These are phyloP conservation scores for Acorus calamus DNA, from an alignment of 106 monocot genomes.

Conservation along the genomic window DNA sequence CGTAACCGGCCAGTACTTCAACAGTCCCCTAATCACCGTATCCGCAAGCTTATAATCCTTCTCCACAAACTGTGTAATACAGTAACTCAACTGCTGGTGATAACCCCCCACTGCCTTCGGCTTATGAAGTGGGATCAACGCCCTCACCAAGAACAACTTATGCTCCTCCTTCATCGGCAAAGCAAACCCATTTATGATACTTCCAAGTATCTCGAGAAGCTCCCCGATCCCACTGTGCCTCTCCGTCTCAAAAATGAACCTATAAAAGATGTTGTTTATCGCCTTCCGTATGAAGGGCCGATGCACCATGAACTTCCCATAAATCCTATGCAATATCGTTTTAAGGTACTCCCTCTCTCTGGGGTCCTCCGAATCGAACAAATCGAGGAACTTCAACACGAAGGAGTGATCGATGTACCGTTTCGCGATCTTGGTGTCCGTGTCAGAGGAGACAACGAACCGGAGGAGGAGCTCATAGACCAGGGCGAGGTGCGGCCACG, in stretches of 20 bases:
- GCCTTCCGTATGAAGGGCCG: conserved; percentile 17
- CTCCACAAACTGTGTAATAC: conserved; percentile 16
- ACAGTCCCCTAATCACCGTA: conserved; percentile 12
- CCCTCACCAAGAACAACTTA: conserved; percentile 9
- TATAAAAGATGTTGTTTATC: conserved; percentile 20
- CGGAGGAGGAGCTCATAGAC: conserved; percentile 24
- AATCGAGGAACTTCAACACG: conserved; percentile 10
- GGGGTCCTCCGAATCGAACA: conserved; percentile 13
- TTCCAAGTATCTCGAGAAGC: conserved; percentile 12
- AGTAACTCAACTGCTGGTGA: conserved; percentile 15
- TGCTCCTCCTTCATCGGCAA: conserved; percentile 24
- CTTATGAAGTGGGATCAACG: conserved; percentile 14
- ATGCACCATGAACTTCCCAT: conserved; percentile 22
- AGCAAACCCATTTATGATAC: conserved; percentile 18
- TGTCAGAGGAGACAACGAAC: conserved; percentile 15
- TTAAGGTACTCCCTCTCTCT: conserved; percentile 19
- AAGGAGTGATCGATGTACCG: conserved; percentile 15
- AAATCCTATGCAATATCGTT: conserved; percentile 15
- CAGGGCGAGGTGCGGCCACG: conserved; percentile 19
- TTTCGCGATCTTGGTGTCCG: conserved; percentile 22
- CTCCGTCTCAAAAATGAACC: conserved; percentile 19
- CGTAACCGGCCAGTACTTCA: conserved; percentile 19
- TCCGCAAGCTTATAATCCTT: conserved; percentile 17
- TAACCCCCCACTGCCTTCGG: conserved; percentile 5
- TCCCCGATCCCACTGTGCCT: conserved; percentile 16